Evolutionary conservation across 352 stramenopile genomes (phyloP).

Genomic region (Phytophthora foliorum): DNA sequence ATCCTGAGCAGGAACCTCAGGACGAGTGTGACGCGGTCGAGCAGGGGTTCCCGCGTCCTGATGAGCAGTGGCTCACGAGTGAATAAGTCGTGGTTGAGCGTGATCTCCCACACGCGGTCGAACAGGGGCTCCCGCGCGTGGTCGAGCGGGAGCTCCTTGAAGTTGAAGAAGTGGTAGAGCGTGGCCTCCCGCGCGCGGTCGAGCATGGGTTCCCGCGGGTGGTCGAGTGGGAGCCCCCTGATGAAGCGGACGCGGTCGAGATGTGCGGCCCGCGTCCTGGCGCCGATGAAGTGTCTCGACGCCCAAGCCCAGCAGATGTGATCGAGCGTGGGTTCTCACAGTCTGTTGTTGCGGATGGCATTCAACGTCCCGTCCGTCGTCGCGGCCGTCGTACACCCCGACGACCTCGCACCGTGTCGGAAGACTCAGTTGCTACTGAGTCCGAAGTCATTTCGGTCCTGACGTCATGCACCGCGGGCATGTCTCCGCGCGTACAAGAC

Average conservation of each 20-base stretch:
- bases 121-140: conserved; percentile 14
- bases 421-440: conserved; percentile 3
- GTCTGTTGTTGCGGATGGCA: conserved; percentile 2
- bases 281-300: conserved; percentile 15
- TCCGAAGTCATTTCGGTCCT: conserved; percentile 19
- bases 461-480: not conserved
- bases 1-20: conserved; percentile 24
- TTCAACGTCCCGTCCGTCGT: conserved; percentile 6
- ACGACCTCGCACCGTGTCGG: not conserved
- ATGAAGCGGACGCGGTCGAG: conserved; percentile 3
- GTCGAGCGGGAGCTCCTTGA: conserved; percentile 13
- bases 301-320: conserved; percentile 11
- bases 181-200: conserved; percentile 14
- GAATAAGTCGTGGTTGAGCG: not conserved
- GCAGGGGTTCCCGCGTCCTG: conserved; percentile 17
- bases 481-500: conserved; percentile 3
- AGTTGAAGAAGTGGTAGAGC: conserved; percentile 1
- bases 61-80: conserved; percentile 22
- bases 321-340: conserved; percentile 24
- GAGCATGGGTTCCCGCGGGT: conserved; percentile 16
- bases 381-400: conserved; percentile 13
- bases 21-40: conserved; percentile 17
- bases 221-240: conserved; percentile 19
- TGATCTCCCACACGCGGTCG: conserved; percentile 8
- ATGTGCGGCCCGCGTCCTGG: conserved; percentile 2